Evolutionary conservation across 1,139 yeast species (phyloP).

Genomic region (Magnusiomyces paraingens): DNA sequence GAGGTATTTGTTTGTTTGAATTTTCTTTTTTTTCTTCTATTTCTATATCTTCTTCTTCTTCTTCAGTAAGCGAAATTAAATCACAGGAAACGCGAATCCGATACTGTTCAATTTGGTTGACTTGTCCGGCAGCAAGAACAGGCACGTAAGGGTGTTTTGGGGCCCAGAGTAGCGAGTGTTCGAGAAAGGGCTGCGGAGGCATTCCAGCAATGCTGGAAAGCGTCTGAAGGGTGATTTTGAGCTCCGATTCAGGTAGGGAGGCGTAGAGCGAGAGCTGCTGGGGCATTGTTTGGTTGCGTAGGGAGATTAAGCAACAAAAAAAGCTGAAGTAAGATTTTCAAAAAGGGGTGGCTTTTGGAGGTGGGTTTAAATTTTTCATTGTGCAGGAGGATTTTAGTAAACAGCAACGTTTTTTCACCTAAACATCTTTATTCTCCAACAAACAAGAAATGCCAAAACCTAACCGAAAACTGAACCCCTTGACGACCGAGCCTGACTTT

Average conservation of each 20-base stretch:
- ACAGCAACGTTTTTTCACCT: no score
- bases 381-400: no score
- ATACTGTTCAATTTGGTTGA: slow-evolving; percentile 34
- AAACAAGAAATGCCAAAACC: slow-evolving; percentile 11
- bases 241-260: slow-evolving; percentile 28
- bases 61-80: slow-evolving; percentile 2
- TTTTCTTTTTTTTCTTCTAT: background rate
- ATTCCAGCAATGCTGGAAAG: slow-evolving; percentile 34
- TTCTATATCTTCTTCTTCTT: no score
- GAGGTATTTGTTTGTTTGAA: no score
- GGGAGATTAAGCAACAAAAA: background rate
- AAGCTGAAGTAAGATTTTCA: background rate
- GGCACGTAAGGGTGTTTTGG: slow-evolving; percentile 31
- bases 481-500: slow-evolving; percentile 65
- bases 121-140: slow-evolving; percentile 31
- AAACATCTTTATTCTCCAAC: background rate
- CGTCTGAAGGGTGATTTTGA: slow-evolving; percentile 30
- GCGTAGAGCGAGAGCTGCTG: slow-evolving; percentile 34
- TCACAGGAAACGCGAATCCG: slow-evolving; percentile 25
- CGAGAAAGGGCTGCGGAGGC: slow-evolving; percentile 26
- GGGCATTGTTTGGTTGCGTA: slow-evolving; percentile 21
- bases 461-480: slow-evolving; percentile 50
- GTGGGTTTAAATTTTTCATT: no score
- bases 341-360: background rate
- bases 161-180: slow-evolving; percentile 30